A percentile compares a stretch with the other conserved stretches of the same genome.
These are phyloP conservation scores for Violaceomyces palustris DNA, from an alignment of 1,284 basidiomycete species.

Conservation along the genomic window DNA sequence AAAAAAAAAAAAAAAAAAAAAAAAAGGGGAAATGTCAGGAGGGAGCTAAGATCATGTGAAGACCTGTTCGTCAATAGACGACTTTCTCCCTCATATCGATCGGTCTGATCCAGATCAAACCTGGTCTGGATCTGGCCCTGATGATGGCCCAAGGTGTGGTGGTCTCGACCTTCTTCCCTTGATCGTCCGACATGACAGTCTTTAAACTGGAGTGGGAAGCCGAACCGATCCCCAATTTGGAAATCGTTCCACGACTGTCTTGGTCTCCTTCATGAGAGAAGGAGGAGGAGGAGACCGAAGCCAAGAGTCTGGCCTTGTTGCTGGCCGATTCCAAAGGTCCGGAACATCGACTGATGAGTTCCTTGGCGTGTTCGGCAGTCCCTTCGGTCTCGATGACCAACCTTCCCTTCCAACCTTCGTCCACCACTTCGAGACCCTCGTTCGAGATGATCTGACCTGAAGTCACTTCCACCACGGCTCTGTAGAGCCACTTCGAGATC, in stretches of 20 bases:
- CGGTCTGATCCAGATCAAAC: conserved; percentile 41
- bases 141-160: conserved; percentile 37
- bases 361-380: conserved; percentile 46
- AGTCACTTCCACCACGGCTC: conserved; percentile 43
- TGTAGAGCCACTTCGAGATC: conserved; percentile 54
- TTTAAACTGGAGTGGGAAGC: no score
- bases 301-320: conserved; percentile 28
- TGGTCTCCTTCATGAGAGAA: no score
- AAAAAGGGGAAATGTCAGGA: no score
- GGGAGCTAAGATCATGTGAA: neutral
- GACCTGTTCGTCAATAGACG: conserved; percentile 11
- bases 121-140: conserved; percentile 37
- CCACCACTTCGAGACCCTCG: conserved; percentile 27
- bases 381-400: conserved; percentile 48
- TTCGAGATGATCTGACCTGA: conserved; percentile 30
- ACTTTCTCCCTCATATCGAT: conserved; percentile 29
- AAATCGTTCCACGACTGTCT: no score
- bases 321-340: conserved; percentile 29
- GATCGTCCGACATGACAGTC: no score
- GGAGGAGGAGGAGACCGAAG: no score
- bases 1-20: no score
- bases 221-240: no score
- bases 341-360: conserved; percentile 35
- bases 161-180: conserved; percentile 22
- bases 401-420: conserved; percentile 34